Conservation (phyloP, 1,284 basidiomycete genomes). For the Anthracocystis walkeri region DNA sequence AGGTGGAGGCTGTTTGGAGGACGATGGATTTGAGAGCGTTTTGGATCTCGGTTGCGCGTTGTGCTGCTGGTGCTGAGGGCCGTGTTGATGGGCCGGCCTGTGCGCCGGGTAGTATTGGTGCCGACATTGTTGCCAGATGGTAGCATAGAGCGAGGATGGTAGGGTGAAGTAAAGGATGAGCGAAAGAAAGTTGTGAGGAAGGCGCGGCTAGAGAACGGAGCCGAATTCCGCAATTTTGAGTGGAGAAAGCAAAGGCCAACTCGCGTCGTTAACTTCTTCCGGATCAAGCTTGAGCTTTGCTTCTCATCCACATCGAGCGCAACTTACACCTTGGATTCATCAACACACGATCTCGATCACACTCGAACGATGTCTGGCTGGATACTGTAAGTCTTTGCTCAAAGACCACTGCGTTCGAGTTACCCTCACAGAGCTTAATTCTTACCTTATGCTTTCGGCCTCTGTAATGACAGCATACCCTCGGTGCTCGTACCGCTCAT, state of each 20-base stretch:
- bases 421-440: not conserved
- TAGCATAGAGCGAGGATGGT: not conserved
- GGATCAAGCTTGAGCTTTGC: not conserved
- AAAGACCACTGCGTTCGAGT: not conserved
- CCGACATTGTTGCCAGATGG: constrained; percentile 13
- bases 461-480: constrained; percentile 32
- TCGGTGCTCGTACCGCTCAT: constrained; percentile 53
- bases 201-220: constrained; percentile 1
- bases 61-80: constrained; percentile 6
- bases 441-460: not conserved
- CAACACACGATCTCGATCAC: not conserved
- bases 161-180: not conserved
- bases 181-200: not conserved
- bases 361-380: constrained; percentile 34
- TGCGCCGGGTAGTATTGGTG: constrained; percentile 19
- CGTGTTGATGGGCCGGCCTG: constrained; percentile 13
- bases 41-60: constrained; percentile 44
- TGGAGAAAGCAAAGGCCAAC: constrained; percentile 15
- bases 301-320: not conserved
- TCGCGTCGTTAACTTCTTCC: no score
- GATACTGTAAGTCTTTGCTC: constrained; percentile 34
- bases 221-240: constrained; percentile 36
- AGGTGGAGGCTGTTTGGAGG: constrained; percentile 43
- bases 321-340: no score
- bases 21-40: constrained; percentile 44